Conservation (phyloP, 257 asterid genomes). For the Anisodus acutangulus region DNA sequence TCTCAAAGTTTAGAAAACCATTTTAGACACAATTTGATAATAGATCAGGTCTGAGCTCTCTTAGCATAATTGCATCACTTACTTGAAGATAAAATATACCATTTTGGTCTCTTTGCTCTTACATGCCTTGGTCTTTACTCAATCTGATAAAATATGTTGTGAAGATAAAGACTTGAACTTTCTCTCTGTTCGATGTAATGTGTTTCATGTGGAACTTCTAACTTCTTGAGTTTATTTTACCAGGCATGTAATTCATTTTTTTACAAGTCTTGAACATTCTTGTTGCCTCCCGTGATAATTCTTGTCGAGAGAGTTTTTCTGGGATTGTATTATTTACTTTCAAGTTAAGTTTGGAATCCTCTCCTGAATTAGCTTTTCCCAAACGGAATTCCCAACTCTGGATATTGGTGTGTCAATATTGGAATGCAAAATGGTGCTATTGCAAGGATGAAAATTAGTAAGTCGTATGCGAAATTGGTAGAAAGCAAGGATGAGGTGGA, state of each 20-base stretch:
- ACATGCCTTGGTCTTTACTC: too few relatives aligned
- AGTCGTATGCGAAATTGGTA: neutral
- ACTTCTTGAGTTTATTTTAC: too few relatives aligned
- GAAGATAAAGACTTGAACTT: too few relatives aligned
- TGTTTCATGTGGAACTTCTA: too few relatives aligned
- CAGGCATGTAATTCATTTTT: too few relatives aligned
- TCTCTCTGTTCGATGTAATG: too few relatives aligned
- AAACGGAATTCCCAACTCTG: neutral
- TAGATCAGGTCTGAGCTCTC: neutral
- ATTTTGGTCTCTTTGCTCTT: too few relatives aligned
- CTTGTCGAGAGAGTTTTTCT: neutral
- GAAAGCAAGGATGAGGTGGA: too few relatives aligned
- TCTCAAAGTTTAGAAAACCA: neutral
- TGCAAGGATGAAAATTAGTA: neutral
- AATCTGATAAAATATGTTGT: too few relatives aligned
- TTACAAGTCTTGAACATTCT: neutral
- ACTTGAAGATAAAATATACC: too few relatives aligned
- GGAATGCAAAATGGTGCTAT: neutral
- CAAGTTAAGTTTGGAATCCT: neutral
- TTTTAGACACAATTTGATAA: neutral
- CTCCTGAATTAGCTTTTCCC: neutral
- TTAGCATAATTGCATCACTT: neutral
- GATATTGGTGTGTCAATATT: neutral
- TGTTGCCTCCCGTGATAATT: neutral
- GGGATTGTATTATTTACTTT: neutral